Conservation (phyloP, 176 grass and related monocot genomes). For the Tillandsia fasciculata region DNA sequence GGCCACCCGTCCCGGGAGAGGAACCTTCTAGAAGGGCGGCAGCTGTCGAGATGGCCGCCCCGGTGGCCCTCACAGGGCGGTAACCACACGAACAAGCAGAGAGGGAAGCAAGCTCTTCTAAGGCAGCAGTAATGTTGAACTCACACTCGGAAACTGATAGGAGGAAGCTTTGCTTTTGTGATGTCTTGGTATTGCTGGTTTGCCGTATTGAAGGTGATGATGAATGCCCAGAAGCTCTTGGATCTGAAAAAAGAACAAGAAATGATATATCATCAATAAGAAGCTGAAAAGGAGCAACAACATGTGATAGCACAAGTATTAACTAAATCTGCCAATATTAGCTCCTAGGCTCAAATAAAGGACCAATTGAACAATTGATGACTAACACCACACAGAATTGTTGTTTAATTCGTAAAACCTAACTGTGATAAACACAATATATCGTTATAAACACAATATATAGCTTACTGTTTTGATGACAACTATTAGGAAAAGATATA, state of each 20-base stretch:
- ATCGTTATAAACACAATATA: too few relatives aligned
- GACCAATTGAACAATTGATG: too few relatives aligned
- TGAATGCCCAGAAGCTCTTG: constrained; percentile 62
- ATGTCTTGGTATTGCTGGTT: constrained; percentile 34
- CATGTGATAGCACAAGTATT: not conserved
- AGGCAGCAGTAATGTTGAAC: constrained; percentile 76
- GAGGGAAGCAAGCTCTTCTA: constrained; percentile 64
- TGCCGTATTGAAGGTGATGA: constrained; percentile 30
- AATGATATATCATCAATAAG: constrained; percentile 4
- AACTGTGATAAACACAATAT: too few relatives aligned
- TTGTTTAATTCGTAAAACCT: too few relatives aligned
- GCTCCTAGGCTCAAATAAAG: too few relatives aligned
- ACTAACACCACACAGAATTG: too few relatives aligned
- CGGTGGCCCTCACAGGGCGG: constrained; percentile 54
- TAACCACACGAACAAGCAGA: constrained; percentile 36
- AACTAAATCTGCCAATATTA: not conserved
- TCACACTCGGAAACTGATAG: constrained; percentile 88
- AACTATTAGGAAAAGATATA: too few relatives aligned
- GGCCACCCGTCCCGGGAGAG: constrained; percentile 45
- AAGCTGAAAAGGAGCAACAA: not conserved
- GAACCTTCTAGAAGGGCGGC: constrained; percentile 85
- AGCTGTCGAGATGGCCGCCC: constrained; percentile 73
- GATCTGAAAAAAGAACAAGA: constrained; percentile 44
- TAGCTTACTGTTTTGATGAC: too few relatives aligned
- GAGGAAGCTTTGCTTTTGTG: constrained; percentile 52